Base-by-base conservation (phyloP, 1,139 yeast genomes). In the Suhomyces bribrorum region DNA sequence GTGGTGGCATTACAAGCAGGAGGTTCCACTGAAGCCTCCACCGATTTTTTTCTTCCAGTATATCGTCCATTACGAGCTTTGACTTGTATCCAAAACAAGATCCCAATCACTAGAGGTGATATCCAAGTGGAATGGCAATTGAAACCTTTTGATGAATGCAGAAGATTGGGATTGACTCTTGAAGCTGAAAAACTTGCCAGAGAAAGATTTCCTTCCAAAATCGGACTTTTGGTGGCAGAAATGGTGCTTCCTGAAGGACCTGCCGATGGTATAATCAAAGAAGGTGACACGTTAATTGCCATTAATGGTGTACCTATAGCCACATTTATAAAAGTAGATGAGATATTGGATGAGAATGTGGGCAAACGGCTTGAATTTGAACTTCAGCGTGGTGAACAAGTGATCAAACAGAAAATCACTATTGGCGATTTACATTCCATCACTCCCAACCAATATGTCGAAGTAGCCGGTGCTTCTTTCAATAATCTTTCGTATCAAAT, bases 1-100 rank as follows among this genome's bases (percentile, higher is more conserved):
- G 96, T 90, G 0, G 87, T 90, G 20, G 97, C 97, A 0, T 68
- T 90, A 44, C 96, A 90, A 63, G 97, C 97, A 0, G 97, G 97
- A 50, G 97, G 97, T 5, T 80, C 87, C 9, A 79, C 89, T 1
- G 94, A 86, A 50, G 90, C 97, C 0, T 86, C 96, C 0, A 90
- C 97, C 0, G 96, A 89, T 64, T 90, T 86, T 66, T 90, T 90
- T 58, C 66, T 90, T 39, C 97, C 97, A 0, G 79, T 90, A 11
- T 82, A 81, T 59, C 74, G 97, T 56, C 95, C 92, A 1, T 66
- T 79, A 47, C 76, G 97, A 47, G 96, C 96, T 0, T 71, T 90
- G 46, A 68, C 69, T 44, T 88, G 95, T 52, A 68, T 89, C 22
- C 95, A 86, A 59, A 51, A 66, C 2, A 57, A 60, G 1, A 38